Conservation (phyloP, 345 rosid genomes). For the Gossypium ekmanianum region DNA sequence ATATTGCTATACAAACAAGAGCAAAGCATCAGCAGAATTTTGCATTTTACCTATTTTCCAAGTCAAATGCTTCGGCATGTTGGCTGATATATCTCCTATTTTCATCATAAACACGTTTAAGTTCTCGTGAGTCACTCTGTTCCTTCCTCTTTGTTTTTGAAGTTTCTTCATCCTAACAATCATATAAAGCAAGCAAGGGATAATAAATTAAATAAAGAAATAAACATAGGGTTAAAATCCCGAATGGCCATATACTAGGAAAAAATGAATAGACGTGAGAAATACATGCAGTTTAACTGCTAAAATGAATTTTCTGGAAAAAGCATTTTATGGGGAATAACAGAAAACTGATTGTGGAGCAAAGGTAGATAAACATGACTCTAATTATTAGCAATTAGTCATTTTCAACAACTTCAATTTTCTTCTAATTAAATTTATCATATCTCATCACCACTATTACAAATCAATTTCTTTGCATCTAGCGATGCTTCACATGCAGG, state of each 20-base stretch:
- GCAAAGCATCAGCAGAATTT: neutral
- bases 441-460: neutral
- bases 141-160: slow-evolving; percentile 44
- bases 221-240: neutral
- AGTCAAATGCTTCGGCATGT: slow-evolving; percentile 45
- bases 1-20: slow-evolving; percentile 1
- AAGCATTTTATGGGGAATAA: neutral
- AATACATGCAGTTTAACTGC: neutral
- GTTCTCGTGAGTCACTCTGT: slow-evolving; percentile 64
- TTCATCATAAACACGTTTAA: slow-evolving; percentile 65
- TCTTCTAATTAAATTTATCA: neutral
- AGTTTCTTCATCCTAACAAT: slow-evolving; percentile 61
- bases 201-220: neutral
- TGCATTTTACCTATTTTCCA: slow-evolving; percentile 43
- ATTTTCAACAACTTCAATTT: neutral
- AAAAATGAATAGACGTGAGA: neutral
- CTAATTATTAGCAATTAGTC: neutral
- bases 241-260: neutral
- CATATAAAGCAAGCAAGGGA: slow-evolving; percentile 10
- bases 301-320: neutral
- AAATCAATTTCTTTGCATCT: neutral
- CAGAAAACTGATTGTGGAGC: neutral
- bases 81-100: slow-evolving; percentile 53
- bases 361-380: neutral
- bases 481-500: neutral